Percentiles rank a stretch among this genome's conserved stretches.
phyloP scores from a whole-genome alignment of 768 basidiomycete genomes.

The Russula virescens region DNA sequence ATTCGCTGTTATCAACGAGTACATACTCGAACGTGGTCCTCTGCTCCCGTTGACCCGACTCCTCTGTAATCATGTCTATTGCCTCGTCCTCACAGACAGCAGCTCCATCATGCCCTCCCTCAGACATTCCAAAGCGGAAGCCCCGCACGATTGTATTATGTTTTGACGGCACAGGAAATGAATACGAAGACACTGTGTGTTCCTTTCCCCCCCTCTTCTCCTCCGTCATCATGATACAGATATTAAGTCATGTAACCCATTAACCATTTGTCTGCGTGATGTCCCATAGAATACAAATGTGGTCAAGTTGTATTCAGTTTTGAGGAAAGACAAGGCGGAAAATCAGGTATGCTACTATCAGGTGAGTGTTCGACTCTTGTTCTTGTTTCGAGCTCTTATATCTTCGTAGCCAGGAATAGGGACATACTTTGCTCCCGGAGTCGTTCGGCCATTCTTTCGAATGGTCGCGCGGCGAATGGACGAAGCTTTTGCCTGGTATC shows the following conservation, averaged over 20 bases:
- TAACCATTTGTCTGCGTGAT: background rate
- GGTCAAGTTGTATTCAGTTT: conserved; percentile 34
- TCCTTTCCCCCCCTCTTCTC: background rate
- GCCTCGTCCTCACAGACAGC: background rate
- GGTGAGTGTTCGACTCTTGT: conserved; percentile 34
- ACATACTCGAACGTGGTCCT: background rate
- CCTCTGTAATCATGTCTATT: background rate
- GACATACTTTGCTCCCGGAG: conserved; percentile 53
- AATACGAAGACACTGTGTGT: conserved; percentile 9
- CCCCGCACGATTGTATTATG: conserved; percentile 22
- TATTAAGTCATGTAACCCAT: no score
- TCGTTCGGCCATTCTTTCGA: conserved; percentile 57
- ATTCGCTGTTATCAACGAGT: no score
- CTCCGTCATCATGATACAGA: no score
- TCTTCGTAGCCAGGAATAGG: conserved; percentile 40
- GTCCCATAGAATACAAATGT: conserved; percentile 37
- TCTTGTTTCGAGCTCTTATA: background rate
- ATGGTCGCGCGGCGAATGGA: conserved; percentile 60
- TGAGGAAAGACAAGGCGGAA: conserved; percentile 34
- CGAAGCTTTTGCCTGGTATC: conserved; percentile 70
- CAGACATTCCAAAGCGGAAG: no score
- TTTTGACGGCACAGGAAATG: conserved; percentile 21
- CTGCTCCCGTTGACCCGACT: background rate
- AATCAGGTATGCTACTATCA: conserved; percentile 59
- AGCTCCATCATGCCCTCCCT: no score